These are phyloP conservation scores for Asterionellopsis glacialis DNA, from an alignment of 108 stramenopile genomes.

Conservation along the genomic window DNA sequence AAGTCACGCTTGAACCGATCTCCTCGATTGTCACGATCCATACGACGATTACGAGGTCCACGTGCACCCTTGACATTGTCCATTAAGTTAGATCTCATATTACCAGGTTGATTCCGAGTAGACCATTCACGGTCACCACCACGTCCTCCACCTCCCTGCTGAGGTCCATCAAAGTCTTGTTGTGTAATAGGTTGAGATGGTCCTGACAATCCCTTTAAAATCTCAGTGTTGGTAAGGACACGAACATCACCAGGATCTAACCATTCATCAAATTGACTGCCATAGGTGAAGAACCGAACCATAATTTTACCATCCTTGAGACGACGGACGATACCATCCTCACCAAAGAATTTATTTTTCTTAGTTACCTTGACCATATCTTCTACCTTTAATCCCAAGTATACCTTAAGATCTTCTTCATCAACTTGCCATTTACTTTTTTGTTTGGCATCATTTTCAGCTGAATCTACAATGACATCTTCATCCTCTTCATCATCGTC, in stretches of 20 bases:
- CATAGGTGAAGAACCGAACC: slow-evolving; percentile 77
- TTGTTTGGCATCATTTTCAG: slow-evolving; percentile 40
- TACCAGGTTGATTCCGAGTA: slow-evolving; percentile 3
- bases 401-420: slow-evolving; percentile 24
- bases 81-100: slow-evolving; percentile 27
- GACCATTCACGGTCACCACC: slow-evolving; percentile 10
- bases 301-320: slow-evolving; percentile 70
- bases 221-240: slow-evolving; percentile 58
- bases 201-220: slow-evolving; percentile 58
- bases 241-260: slow-evolving; percentile 69
- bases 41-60: slow-evolving; percentile 54
- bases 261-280: slow-evolving; percentile 72
- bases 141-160: too few relatives aligned
- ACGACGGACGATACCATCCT: slow-evolving; percentile 69
- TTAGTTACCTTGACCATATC: slow-evolving; percentile 77
- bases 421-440: slow-evolving; percentile 17
- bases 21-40: slow-evolving; percentile 58
- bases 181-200: slow-evolving; percentile 60
- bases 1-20: slow-evolving; percentile 32
- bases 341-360: slow-evolving; percentile 56
- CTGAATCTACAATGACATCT: slow-evolving; percentile 54
- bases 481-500: slow-evolving; percentile 34
- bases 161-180: slow-evolving; percentile 44
- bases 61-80: slow-evolving; percentile 26
- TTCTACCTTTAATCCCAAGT: slow-evolving; percentile 41